Evolutionary conservation across 2,329 filamentous ascomycete species (phyloP).

Genomic region (Talaromyces pinophilus): DNA sequence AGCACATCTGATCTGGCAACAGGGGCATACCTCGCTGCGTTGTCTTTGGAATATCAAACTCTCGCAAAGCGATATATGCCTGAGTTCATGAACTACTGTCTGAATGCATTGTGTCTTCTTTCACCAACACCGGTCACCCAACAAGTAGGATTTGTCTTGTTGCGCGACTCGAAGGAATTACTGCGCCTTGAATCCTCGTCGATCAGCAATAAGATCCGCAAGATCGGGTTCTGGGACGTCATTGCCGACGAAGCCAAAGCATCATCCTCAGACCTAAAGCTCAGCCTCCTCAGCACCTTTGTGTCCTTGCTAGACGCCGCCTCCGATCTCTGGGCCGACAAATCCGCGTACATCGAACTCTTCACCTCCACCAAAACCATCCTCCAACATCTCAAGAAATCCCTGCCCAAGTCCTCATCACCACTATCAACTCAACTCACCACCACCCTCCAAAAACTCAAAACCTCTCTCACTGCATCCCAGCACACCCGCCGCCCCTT

Average conservation of each 20-base stretch:
- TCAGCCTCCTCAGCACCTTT: constrained; percentile 64
- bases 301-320: constrained; percentile 67
- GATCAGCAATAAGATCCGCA: constrained; percentile 44
- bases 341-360: constrained; percentile 75
- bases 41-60: constrained; percentile 79
- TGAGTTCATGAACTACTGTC: constrained; percentile 77
- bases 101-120: constrained; percentile 71
- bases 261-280: constrained; percentile 51
- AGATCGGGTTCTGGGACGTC: constrained; percentile 63
- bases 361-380: constrained; percentile 66
- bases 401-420: not conserved
- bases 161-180: constrained; percentile 57
- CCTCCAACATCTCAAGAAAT: constrained; percentile 39
- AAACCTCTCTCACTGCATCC: constrained; percentile 57
- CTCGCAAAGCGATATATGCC: constrained; percentile 86
- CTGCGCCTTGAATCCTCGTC: constrained; percentile 51
- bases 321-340: constrained; percentile 71
- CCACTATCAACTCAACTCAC: constrained; percentile 30
- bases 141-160: constrained; percentile 60
- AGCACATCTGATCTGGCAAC: constrained; percentile 66
- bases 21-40: constrained; percentile 75
- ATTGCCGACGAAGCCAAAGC: constrained; percentile 31
- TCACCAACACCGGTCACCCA: constrained; percentile 57
- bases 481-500: constrained; percentile 72
- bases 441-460: constrained; percentile 37